Base-by-base conservation (phyloP, 495 filamentous ascomycete species). In the Aspergillus leporis region DNA sequence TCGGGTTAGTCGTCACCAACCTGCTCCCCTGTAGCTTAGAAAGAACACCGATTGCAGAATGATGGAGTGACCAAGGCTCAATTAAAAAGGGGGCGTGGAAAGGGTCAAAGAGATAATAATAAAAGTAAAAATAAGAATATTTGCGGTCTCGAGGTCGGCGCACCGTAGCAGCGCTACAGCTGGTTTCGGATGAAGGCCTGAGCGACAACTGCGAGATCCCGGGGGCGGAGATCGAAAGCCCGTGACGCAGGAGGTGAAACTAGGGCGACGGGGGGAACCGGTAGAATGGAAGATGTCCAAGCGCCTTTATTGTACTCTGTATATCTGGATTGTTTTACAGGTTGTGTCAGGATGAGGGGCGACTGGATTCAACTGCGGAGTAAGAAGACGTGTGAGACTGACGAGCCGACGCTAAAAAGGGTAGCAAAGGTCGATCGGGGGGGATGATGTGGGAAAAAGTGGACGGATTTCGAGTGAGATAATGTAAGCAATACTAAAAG, bases 361-460 rank as follows among this genome's bases (percentile, higher is more conserved):
- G 63, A 63, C 53, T 61, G 58, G 61, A 66, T 58, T 61, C 58
- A 60, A 62, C 59, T 66, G 66, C 66, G 63, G 66, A 66, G 63
- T 61, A 60, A 56, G 48, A 65, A 59, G 57, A 55, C 55, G 63
- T 59, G 61, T 53, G 63, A 69, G 63, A 63, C 50, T 59, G 63
- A 66, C 56, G 61, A 69, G 61, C 61, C 55, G 66, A 69, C 61
- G 66, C 64, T 66, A 66, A 69, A 55, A 66, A 66, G 62, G 63
- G 58, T 64, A 60, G 57, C 59, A 59, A 57, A 66, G 59, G 62
- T 55, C 61, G 64, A 64, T 65, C 56, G 66, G 61, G 59, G n/a
- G 59, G 65, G 56, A 63, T 63, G 66, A 66, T 63, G 58, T 63
- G 62, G 66, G 62, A 66, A 58, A n/a, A 58, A 23, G 61, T 61